Base-by-base conservation (phyloP, 2,329 filamentous ascomycete genomes). In the Monosporascus ibericus region DNA sequence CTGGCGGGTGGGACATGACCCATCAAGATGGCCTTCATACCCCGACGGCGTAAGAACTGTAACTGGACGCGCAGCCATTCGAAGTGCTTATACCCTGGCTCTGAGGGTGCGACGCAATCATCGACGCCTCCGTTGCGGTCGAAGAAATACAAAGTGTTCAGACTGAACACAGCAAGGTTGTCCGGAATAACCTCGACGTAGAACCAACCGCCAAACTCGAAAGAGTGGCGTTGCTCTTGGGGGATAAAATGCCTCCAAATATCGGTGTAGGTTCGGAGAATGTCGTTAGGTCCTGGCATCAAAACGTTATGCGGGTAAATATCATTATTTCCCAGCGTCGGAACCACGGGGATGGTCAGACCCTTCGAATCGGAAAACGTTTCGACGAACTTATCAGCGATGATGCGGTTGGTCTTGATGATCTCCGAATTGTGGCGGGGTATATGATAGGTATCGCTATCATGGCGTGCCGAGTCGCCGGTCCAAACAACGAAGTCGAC, bases 101-200 rank as follows among this genome's bases (percentile, higher is more conserved):
- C 89, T 0, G 81, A 84, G 36, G 86, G 85, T 39, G 79, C 72
- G 36, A 84, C 82, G 70, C 94, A 99, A 52, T 94, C 92, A 66
- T 99, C 90, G 20, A 96, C 87, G n/a, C 86, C 92, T 3, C 87
- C 88, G 66, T 99, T 99, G 53, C 89, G 89, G 60, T 88, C 87
- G 70, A 94, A 99, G 68, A 97, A 96, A 72, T 95, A 96, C 72
- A 99, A 81, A 1, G 92, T 96, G 70, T 99, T 99, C 60, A 99
- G 74, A 69, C 92, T 96, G 73, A 99, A 88, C 51, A 96, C 90
- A 20, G 91, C 88, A 49, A 99, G 78, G 63, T 85, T 84, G 57
- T 86, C 78, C 0, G 92, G 92, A 48, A 99, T 88, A 39, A 95
- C 92, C 70, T 99, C 94, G 49, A 90, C 86, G 58, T 86, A 90